Evolutionary conservation across 2,329 filamentous ascomycete species (phyloP), one percentile per base, ranked within the genome.

Genomic region (Ambrosiella xylebori): DNA sequence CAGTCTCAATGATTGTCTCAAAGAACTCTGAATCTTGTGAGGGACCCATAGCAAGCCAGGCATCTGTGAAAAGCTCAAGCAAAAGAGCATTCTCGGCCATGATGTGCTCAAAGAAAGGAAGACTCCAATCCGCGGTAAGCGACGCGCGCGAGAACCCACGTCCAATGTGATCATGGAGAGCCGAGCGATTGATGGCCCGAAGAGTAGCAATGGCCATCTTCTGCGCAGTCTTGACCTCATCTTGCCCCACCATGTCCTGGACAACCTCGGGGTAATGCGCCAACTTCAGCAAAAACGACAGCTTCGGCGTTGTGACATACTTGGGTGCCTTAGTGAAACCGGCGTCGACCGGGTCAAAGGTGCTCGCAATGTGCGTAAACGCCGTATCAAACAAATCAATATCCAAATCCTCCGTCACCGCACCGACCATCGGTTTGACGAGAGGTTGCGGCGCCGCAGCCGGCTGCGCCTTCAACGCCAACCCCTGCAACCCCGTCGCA

Each of bases 51-150:
- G 82, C 71, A 12, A 88, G 76, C 75, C 90, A 97, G 0, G 87
- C 90, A 65, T 96, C 89, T 6, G 95, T 76, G 65, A 93, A 97
- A 6, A 93, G 76, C 27, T 84, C 79, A 1, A 98, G 73, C 1
- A 97, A 76, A 63, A 96, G 84, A 0, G 87, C 84, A 65, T 98
- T 95, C 66, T 97, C 93, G 57, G 88, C 89, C 8, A 96, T 79
- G 78, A 97, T 89, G 73, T 97, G 97, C 72, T 98, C 93, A 65
- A 97, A 98, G 68, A 95, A 90, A 9, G 93, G 93, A 52, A 97
- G 74, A 62, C 85, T 87, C 93, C 93, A 98, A 70, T 97, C 87
- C 12, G 82, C 74, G 0, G 91, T 97, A 7, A 95, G 85, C 12
- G 88, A 95, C 67, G 95, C 96, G 56, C 91, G 80, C 40, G 76